Percentiles rank a stretch among this genome's conserved stretches.
These are phyloP conservation scores for Diplodia sapinea DNA, from an alignment of 2,329 filamentous ascomycete genomes.

Conservation along the genomic window DNA sequence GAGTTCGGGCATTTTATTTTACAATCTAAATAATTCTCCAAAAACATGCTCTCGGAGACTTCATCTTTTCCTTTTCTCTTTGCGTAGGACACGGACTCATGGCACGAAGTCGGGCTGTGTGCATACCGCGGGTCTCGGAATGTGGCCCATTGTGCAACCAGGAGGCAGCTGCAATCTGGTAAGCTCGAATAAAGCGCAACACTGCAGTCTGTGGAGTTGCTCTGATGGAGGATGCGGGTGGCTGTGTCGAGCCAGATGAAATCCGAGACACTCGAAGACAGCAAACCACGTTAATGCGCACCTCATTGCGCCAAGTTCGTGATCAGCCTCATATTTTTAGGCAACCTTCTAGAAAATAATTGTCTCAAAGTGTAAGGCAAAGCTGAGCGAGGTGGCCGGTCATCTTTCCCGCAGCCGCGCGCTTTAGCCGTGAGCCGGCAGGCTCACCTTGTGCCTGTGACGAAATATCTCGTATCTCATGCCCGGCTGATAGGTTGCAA, in stretches of 20 bases:
- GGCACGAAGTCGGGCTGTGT: background rate
- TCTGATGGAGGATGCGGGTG: background rate
- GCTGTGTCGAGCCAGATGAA: background rate
- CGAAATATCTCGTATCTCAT: background rate
- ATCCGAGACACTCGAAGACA: background rate
- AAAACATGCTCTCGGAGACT: background rate
- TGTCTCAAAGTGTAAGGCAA: background rate
- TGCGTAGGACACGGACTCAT: background rate
- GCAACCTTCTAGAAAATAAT: slow-evolving; percentile 4
- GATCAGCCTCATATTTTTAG: background rate
- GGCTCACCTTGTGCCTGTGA: background rate
- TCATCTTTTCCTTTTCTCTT: too few relatives aligned
- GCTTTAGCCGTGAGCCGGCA: background rate
- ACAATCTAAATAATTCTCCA: background rate
- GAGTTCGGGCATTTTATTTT: background rate
- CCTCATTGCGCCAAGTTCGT: background rate
- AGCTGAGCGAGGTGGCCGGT: slow-evolving; percentile 2
- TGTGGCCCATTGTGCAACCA: background rate
- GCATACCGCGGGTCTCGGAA: background rate
- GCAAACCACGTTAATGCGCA: background rate
- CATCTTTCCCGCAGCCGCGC: background rate
- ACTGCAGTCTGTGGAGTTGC: background rate
- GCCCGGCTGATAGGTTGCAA: background rate
- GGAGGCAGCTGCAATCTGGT: background rate
- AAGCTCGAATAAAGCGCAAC: background rate